These are phyloP conservation scores for Solanum neorickii DNA, from an alignment of 257 asterid species.

Conservation along the genomic window DNA sequence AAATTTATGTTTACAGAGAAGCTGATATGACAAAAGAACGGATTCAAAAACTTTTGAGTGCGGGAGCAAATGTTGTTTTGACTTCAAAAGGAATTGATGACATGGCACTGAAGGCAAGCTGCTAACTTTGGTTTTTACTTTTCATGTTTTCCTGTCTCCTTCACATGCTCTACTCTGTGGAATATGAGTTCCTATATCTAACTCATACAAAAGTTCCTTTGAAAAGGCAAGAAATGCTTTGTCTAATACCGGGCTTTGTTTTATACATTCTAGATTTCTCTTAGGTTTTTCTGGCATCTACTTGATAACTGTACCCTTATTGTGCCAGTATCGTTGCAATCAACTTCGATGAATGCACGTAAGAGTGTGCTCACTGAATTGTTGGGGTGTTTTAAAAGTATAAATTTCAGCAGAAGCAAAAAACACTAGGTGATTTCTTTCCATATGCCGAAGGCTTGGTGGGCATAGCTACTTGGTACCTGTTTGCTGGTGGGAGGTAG, in stretches of 20 bases:
- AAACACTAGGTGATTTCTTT: neutral
- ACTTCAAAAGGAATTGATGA: conserved; percentile 98
- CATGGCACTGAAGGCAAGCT: conserved; percentile 91
- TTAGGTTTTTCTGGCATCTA: neutral
- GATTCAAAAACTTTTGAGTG: conserved; percentile 80
- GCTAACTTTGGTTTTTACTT: neutral
- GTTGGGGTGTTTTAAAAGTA: neutral
- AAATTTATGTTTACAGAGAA: conserved; percentile 42
- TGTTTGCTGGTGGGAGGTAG: neutral
- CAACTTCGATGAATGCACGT: neutral
- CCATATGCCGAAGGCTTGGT: neutral
- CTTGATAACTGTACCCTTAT: neutral
- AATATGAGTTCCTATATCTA: neutral
- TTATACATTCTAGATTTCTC: neutral
- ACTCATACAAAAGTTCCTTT: neutral
- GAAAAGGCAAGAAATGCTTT: neutral
- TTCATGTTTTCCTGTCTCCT: neutral
- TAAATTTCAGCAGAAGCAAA: neutral
- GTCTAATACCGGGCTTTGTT: neutral
- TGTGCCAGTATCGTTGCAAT: neutral
- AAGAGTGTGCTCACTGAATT: neutral
- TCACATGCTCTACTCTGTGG: neutral
- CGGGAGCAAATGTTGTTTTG: conserved; percentile 93
- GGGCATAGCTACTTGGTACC: neutral
- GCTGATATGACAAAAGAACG: conserved; percentile 97